Evolutionary conservation across 2,329 filamentous ascomycete species (phyloP).

Genomic region (Dactylellina sp.): DNA sequence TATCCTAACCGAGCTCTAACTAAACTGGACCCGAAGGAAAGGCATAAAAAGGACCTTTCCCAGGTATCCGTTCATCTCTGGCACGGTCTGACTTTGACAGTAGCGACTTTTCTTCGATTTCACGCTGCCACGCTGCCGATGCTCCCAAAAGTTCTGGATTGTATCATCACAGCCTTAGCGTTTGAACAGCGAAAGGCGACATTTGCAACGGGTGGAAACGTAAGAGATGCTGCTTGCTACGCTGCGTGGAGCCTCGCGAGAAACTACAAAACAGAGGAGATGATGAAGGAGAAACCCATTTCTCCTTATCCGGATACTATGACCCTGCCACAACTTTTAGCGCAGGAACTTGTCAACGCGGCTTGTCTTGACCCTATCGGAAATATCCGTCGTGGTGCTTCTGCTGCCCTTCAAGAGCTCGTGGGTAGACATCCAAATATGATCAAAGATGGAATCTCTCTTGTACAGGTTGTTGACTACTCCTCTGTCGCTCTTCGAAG

Average conservation of each 20-base stretch:
- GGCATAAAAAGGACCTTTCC: constrained; percentile 47
- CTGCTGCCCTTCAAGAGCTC: constrained; percentile 91
- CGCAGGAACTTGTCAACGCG: constrained; percentile 81
- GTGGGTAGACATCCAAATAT: constrained; percentile 92
- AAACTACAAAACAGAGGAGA: constrained; percentile 83
- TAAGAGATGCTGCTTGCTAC: constrained; percentile 94
- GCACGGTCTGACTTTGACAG: constrained; percentile 90
- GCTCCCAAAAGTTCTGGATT: constrained; percentile 58
- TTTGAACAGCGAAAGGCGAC: constrained; percentile 88
- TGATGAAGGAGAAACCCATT: constrained; percentile 66
- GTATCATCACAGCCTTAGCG: constrained; percentile 75
- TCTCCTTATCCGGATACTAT: constrained; percentile 58
- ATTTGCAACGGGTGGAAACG: constrained; percentile 87
- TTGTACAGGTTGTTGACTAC: constrained; percentile 93
- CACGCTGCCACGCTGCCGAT: constrained; percentile 59
- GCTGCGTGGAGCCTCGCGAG: constrained; percentile 93
- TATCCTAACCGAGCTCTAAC: constrained; percentile 60
- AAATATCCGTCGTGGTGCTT: constrained; percentile 91
- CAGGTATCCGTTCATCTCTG: constrained; percentile 67
- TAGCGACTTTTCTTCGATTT: constrained; percentile 65
- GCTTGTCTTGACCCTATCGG: constrained; percentile 89
- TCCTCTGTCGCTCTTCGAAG: constrained; percentile 89
- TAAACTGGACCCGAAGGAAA: constrained; percentile 43
- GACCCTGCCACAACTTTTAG: constrained; percentile 74
- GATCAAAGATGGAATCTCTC: constrained; percentile 80